A percentile compares a stretch with the other conserved stretches of the same genome.
Evolutionary conservation across 2,329 filamentous ascomycete genomes (phyloP).

Genomic region (Atkinsonella hypoxylon): DNA sequence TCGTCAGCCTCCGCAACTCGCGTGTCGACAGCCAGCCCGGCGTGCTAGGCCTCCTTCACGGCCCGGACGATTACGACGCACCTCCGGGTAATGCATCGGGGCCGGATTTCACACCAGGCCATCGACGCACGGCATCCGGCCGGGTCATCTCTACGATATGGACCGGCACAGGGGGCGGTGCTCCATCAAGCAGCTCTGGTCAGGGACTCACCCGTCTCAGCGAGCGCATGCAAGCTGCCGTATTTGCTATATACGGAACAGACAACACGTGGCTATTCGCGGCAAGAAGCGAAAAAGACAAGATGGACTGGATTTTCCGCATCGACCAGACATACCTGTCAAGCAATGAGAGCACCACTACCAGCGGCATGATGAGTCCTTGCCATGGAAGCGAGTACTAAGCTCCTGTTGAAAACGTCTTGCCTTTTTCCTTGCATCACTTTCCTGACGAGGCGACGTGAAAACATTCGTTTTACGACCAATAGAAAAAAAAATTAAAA

Average conservation of each 20-base stretch:
- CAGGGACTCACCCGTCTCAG: conserved; percentile 40
- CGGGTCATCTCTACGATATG: conserved; percentile 43
- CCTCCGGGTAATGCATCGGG: conserved; percentile 19
- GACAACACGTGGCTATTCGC: conserved; percentile 95
- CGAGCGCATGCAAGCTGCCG: conserved; percentile 52
- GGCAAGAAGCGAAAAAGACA: conserved; percentile 77
- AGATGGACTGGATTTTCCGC: conserved; percentile 92
- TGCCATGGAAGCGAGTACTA: conserved; percentile 21
- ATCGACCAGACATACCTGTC: conserved; percentile 70
- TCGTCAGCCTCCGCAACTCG: conserved; percentile 79
- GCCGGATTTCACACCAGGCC: conserved; percentile 30
- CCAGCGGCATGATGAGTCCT: conserved; percentile 25
- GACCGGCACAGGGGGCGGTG: conserved; percentile 31
- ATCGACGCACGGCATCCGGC: conserved; percentile 38
- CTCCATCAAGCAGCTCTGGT: conserved; percentile 8
- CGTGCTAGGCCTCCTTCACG: conserved; percentile 63
- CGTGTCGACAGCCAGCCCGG: conserved; percentile 89
- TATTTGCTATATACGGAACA: conserved; percentile 90
- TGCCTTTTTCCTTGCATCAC: background rate
- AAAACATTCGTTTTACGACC: background rate
- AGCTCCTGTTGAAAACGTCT: background rate
- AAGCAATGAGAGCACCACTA: conserved; percentile 28
- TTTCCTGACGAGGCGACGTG: background rate
- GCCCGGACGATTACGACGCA: conserved; percentile 28
- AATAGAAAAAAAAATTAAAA: too few species aligned